Evolutionary conservation across 2,329 filamentous ascomycete genomes (phyloP).

Genomic region (Fusarium buharicum): DNA sequence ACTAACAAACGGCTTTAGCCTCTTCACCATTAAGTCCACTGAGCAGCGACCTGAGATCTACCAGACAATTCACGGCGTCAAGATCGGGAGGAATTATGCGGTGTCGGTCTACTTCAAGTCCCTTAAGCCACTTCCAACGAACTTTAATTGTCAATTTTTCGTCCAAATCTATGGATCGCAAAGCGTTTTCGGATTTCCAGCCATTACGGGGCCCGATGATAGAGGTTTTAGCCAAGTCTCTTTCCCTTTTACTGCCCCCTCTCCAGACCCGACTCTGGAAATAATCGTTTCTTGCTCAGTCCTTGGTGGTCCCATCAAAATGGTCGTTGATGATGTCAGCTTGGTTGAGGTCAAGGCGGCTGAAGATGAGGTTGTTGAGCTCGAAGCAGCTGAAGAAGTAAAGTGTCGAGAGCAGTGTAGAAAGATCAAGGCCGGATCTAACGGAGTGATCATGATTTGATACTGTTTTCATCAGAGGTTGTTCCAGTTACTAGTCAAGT

Average conservation of each 20-base stretch:
- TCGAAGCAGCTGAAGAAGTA: too few relatives aligned
- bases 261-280: neutral
- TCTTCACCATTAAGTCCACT: neutral
- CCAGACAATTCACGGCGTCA: neutral
- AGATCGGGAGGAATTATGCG: neutral
- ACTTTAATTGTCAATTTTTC: neutral
- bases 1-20: neutral
- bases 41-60: neutral
- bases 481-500: too few relatives aligned
- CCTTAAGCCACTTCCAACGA: too few relatives aligned
- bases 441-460: too few relatives aligned
- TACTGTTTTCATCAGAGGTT: too few relatives aligned
- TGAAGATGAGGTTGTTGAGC: neutral
- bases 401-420: too few relatives aligned
- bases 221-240: neutral
- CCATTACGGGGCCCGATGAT: neutral
- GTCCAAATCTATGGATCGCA: neutral
- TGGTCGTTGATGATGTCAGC: neutral
- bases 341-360: neutral
- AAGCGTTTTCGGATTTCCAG: neutral
- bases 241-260: neutral
- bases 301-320: neutral
- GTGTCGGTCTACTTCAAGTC: neutral
- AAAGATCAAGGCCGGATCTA: too few relatives aligned
- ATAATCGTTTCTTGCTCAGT: neutral